Percentiles rank a stretch among this genome's conserved stretches.
Evolutionary conservation across 2,329 filamentous ascomycete genomes (phyloP).

Genomic region (Akanthomyces dipterigenus): DNA sequence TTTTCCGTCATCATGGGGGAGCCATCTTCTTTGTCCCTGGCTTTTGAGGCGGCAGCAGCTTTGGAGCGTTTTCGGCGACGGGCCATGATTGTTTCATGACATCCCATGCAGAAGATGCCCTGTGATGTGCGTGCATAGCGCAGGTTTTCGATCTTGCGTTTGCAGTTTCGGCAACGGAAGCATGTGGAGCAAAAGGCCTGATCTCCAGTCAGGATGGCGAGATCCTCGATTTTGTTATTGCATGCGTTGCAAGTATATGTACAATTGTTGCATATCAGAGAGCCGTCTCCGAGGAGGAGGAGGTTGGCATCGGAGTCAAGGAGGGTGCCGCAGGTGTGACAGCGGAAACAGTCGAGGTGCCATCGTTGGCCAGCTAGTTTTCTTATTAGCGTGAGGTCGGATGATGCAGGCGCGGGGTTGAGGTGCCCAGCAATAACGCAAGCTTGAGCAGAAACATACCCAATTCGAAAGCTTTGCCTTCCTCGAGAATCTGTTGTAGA

Average conservation of each 20-base stretch:
- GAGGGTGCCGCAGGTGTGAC: constrained; percentile 88
- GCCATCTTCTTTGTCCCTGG: constrained; percentile 51
- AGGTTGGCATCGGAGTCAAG: constrained; percentile 98
- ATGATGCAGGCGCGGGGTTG: neutral
- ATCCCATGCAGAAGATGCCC: constrained; percentile 99
- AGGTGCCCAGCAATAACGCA: constrained; percentile 5
- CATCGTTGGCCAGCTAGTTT: constrained; percentile 80
- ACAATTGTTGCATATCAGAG: constrained; percentile 98
- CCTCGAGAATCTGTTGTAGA: constrained; percentile 73
- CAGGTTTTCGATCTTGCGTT: constrained; percentile 96
- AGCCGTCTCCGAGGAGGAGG: constrained; percentile 92
- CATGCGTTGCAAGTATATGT: constrained; percentile 98
- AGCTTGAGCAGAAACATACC: constrained; percentile 48
- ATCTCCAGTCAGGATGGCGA: constrained; percentile 94
- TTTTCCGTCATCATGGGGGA: constrained; percentile 76
- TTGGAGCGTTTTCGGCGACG: constrained; percentile 81
- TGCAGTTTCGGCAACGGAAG: constrained; percentile 96
- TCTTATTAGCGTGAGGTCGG: constrained; percentile 21
- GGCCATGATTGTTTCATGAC: constrained; percentile 94
- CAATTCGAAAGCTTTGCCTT: constrained; percentile 96
- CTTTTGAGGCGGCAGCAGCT: constrained; percentile 51
- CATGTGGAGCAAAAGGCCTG: constrained; percentile 97
- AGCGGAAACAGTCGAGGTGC: constrained; percentile 98
- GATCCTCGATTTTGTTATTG: constrained; percentile 94
- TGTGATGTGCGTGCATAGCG: constrained; percentile 96